Evolutionary conservation across 2,329 filamentous ascomycete genomes (phyloP).

Genomic region (Aspergillus glaucus): DNA sequence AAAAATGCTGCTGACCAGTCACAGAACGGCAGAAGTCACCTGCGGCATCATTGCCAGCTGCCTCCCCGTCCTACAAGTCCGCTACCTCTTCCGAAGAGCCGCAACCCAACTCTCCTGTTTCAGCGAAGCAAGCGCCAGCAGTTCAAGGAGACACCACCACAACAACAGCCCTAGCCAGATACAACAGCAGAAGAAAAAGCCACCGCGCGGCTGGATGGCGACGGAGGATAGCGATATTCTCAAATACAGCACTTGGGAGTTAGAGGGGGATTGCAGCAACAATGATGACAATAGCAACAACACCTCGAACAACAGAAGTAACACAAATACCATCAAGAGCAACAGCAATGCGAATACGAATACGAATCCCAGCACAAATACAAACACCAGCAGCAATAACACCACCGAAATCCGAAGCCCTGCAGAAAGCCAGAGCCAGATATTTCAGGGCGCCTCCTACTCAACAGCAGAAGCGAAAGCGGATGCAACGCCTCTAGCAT

Average conservation of each 20-base stretch:
- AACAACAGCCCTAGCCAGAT: neutral
- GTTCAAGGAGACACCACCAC: neutral
- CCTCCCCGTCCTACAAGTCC: conserved; percentile 17
- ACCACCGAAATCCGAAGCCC: conserved; percentile 3
- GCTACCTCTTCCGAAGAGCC: conserved; percentile 14
- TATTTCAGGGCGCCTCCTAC: conserved; percentile 8
- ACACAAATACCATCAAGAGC: too few relatives aligned
- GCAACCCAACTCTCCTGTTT: conserved; percentile 3
- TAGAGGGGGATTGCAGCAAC: neutral
- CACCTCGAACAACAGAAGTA: too few relatives aligned
- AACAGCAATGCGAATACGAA: too few relatives aligned
- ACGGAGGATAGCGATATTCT: neutral
- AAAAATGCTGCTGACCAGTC: neutral
- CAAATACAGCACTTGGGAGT: neutral
- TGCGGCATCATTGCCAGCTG: conserved; percentile 19
- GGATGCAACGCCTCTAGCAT: neutral
- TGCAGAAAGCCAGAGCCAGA: conserved; percentile 5
- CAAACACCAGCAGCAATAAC: neutral
- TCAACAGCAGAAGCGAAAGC: conserved; percentile 8
- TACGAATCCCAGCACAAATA: too few relatives aligned
- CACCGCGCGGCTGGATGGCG: neutral
- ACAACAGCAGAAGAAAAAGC: neutral
- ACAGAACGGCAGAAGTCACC: conserved; percentile 19
- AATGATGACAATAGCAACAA: too few relatives aligned
- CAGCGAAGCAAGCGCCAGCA: neutral